phyloP scores from a whole-genome alignment of 2,329 filamentous ascomycete species.

The Aureobasidium pullulans region DNA sequence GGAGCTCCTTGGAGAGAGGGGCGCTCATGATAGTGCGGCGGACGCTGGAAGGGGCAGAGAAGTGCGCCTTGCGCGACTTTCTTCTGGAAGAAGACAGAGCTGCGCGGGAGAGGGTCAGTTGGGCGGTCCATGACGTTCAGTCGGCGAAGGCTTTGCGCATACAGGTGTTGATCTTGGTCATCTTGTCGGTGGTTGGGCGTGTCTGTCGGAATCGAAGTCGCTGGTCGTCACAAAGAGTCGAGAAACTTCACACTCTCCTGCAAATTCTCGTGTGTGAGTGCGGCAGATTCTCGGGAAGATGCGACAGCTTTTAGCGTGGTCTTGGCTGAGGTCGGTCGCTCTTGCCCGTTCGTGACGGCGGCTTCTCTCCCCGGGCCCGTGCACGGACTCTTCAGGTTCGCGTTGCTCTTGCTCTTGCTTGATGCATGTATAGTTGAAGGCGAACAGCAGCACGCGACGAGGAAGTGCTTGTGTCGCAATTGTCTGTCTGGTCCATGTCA shows the following conservation, averaged over 20 bases:
- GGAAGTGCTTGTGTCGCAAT: neutral
- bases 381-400: neutral
- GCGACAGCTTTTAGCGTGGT: no score
- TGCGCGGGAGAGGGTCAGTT: conserved; percentile 26
- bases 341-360: neutral
- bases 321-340: no score
- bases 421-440: neutral
- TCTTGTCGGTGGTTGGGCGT: conserved; percentile 41
- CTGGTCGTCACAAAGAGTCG: conserved; percentile 10
- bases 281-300: conserved; percentile 4
- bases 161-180: conserved; percentile 65
- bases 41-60: conserved; percentile 86
- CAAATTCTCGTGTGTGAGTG: conserved; percentile 5
- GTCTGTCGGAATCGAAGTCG: conserved; percentile 12
- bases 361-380: neutral
- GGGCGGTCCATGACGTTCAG: neutral
- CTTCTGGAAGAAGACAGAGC: conserved; percentile 75
- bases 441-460: neutral
- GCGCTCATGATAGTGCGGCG: conserved; percentile 97
- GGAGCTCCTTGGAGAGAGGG: conserved; percentile 90
- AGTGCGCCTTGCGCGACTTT: conserved; percentile 99
- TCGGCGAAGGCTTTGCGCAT: conserved; percentile 26
- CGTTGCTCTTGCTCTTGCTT: neutral
- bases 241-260: neutral
- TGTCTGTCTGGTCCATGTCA: neutral